Evolutionary conservation across 192 early-diverging fungal species (phyloP), one percentile per base, ranked within the genome.

Genomic region (Backusella mclennaniae): DNA sequence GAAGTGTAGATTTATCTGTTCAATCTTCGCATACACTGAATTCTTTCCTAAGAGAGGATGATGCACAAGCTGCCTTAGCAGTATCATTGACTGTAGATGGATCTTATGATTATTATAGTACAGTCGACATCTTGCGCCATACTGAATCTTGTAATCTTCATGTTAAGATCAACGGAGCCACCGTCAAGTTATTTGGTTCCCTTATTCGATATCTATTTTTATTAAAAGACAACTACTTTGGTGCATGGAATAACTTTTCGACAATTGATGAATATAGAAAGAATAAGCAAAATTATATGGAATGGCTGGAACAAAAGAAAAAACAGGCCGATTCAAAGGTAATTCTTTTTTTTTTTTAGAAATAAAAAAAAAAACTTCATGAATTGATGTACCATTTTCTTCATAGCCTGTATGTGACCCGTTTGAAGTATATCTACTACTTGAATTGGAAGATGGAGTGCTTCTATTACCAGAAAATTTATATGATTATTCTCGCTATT

Each of bases 201-300:
- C 75, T 93, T 23, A 84, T 93, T 12, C 85, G 89, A 19, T 90
- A 91, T 59, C 75, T 93, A 8, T 80, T 95, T 17, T 88, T 90
- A 29, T 68, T 95, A 14, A 89, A 88, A 63, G 89, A 90, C 41
- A 95, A 95, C 59, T 95, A 94, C 76, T 81, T 91, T 46, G 93
- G 92, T 23, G 79, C 84, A 6, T 87, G 82, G 70, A 68, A 85
- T 8, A 84, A 90, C 68, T 90, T 91, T 80, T 79, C 87, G 1
- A 90, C 86, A 0, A 76, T 90, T 66, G 90, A 92, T 4, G 92
- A 93, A 71, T 93, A 91, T 76, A 84, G 88, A 19, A 46, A 73
- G 15, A 83, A 82, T n/a, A 59, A 79, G 15, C 53, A 71, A 2
- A 82, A 87, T 19, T 83, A 79, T 31, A 39, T 33, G 6, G 73